phyloP scores from a whole-genome alignment of 2,329 filamentous ascomycete species.

The Aspergillus pseudonomiae region DNA sequence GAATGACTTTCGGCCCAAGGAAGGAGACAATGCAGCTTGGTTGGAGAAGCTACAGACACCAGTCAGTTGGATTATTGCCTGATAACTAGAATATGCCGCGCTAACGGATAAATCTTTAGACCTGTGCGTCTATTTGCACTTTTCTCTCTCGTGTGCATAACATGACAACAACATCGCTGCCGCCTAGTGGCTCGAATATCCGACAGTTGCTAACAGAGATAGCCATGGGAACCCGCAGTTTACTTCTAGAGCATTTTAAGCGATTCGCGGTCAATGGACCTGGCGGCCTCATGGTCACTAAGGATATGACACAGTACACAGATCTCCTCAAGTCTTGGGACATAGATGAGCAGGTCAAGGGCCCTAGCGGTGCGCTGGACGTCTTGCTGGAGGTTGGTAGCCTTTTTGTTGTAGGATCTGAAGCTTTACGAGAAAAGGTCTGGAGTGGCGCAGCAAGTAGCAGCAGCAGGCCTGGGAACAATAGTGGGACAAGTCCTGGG shows the following conservation, averaged over 20 bases:
- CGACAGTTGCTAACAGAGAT: slow-evolving; percentile 82
- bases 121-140: slow-evolving; percentile 77
- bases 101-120: slow-evolving; percentile 43
- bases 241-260: slow-evolving; percentile 91
- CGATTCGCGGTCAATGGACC: slow-evolving; percentile 92
- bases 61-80: slow-evolving; percentile 30
- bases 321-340: slow-evolving; percentile 84
- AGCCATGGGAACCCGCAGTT: slow-evolving; percentile 72
- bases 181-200: slow-evolving; percentile 70
- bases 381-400: slow-evolving; percentile 91
- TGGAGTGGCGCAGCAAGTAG: slow-evolving; percentile 58
- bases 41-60: slow-evolving; percentile 81
- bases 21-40: slow-evolving; percentile 63
- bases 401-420: slow-evolving; percentile 88
- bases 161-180: slow-evolving; percentile 67
- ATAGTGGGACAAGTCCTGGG: slow-evolving; percentile 22
- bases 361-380: slow-evolving; percentile 66
- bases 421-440: slow-evolving; percentile 72
- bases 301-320: slow-evolving; percentile 93
- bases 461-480: slow-evolving; percentile 50
- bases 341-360: slow-evolving; percentile 63
- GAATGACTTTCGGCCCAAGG: slow-evolving; percentile 84
- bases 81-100: not conserved
- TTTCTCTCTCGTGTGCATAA: slow-evolving; percentile 74
- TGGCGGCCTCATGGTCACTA: slow-evolving; percentile 90